A percentile compares a stretch with the other conserved stretches of the same genome.
Evolutionary conservation across 2,329 filamentous ascomycete species (phyloP).

Genomic region (Neofusicoccum laricinum): DNA sequence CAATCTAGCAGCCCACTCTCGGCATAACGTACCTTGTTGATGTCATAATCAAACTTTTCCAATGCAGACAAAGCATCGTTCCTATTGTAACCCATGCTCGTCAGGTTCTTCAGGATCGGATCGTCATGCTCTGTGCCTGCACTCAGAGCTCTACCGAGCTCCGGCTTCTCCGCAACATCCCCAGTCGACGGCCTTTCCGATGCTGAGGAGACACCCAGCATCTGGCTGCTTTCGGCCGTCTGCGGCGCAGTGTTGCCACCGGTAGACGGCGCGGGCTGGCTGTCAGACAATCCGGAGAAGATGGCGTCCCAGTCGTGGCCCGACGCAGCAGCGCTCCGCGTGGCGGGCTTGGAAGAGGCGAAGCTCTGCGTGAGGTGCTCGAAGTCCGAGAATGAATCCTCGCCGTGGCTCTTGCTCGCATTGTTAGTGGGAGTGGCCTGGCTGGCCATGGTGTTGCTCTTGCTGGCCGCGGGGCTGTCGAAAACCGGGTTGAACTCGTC

Average conservation of each 20-base stretch:
- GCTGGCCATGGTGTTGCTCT: slow-evolving; percentile 46
- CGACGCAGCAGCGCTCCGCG: slow-evolving; percentile 38
- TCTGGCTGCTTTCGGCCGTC: slow-evolving; percentile 29
- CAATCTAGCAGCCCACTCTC: no score
- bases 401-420: slow-evolving; percentile 21
- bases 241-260: slow-evolving; percentile 34
- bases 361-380: slow-evolving; percentile 43
- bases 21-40: slow-evolving; percentile 72
- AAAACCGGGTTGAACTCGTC: slow-evolving; percentile 82
- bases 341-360: slow-evolving; percentile 33
- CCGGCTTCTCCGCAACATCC: slow-evolving; percentile 26
- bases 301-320: slow-evolving; percentile 92
- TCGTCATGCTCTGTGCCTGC: slow-evolving; percentile 81
- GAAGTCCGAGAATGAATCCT: slow-evolving; percentile 51
- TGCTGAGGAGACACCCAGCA: slow-evolving; percentile 18
- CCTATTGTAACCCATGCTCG: slow-evolving; percentile 81
- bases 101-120: slow-evolving; percentile 84
- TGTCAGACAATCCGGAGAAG: slow-evolving; percentile 71
- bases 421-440: slow-evolving; percentile 38
- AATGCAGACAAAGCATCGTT: slow-evolving; percentile 72
- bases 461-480: slow-evolving; percentile 59
- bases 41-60: slow-evolving; percentile 94
- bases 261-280: slow-evolving; percentile 18
- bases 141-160: slow-evolving; percentile 66
- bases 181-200: background rate